These are phyloP conservation scores for Paramyrothecium sp. DNA, from an alignment of 2,329 filamentous ascomycete genomes.

Conservation along the genomic window DNA sequence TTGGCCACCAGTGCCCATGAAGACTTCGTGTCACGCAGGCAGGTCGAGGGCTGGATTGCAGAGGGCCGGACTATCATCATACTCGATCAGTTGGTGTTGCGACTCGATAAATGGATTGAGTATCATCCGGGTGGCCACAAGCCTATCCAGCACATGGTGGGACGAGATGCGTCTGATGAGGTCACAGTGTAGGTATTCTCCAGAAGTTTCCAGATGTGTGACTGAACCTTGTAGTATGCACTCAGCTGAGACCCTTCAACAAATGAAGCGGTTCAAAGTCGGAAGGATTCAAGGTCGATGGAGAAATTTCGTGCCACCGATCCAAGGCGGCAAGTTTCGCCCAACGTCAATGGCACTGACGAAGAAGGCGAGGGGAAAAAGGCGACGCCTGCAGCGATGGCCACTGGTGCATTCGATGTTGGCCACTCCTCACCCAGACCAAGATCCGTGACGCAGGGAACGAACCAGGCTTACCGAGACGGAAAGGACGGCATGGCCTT, in stretches of 20 bases:
- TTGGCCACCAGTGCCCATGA: too few relatives aligned
- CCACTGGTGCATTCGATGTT: conserved; percentile 48
- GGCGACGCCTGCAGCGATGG: conserved; percentile 29
- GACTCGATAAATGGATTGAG: conserved; percentile 81
- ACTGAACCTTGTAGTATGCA: conserved; percentile 61
- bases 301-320: conserved; percentile 86
- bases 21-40: conserved; percentile 31
- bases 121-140: conserved; percentile 93
- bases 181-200: conserved; percentile 69
- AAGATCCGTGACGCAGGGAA: conserved; percentile 25
- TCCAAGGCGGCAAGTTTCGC: conserved; percentile 82
- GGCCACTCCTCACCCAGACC: conserved; percentile 49
- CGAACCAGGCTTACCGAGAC: conserved; percentile 37
- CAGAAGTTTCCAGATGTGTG: conserved; percentile 68
- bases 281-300: conserved; percentile 79
- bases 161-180: conserved; percentile 91
- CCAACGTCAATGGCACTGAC: conserved; percentile 33
- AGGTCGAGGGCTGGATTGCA: conserved; percentile 73
- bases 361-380: conserved; percentile 19
- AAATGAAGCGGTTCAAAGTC: conserved; percentile 81
- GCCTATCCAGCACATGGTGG: conserved; percentile 89
- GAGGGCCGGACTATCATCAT: conserved; percentile 79
- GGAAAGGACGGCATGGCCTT: conserved; percentile 57
- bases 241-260: conserved; percentile 70
- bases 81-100: conserved; percentile 76